A percentile compares a stretch with the other conserved stretches of the same genome.
Evolutionary conservation across 2,329 filamentous ascomycete species (phyloP).

Genomic region (Alternaria postmessia): DNA sequence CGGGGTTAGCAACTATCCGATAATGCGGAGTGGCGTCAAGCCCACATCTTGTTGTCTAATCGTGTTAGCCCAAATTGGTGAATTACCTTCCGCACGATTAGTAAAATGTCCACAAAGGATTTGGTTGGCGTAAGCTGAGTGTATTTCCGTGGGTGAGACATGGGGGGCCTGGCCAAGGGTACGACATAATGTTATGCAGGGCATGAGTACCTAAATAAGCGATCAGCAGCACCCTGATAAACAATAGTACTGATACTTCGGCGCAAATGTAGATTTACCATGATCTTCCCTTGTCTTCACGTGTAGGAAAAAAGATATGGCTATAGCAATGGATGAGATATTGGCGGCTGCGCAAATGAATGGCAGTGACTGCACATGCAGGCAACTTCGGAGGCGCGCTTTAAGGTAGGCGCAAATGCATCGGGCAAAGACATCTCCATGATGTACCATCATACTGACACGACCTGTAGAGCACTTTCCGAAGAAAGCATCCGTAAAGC

Average conservation of each 20-base stretch:
- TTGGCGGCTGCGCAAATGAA: background rate
- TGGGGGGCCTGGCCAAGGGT: background rate
- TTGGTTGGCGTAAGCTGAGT: background rate
- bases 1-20: too few species aligned
- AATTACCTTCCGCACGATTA: background rate
- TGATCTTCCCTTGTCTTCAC: background rate
- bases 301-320: background rate
- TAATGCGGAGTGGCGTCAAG: background rate
- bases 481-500: constrained; percentile 9
- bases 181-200: background rate
- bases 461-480: constrained; percentile 3
- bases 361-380: background rate
- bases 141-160: background rate
- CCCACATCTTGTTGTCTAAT: background rate
- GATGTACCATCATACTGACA: background rate
- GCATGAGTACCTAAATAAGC: constrained; percentile 14
- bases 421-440: background rate
- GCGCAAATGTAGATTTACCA: background rate
- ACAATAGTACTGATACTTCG: background rate
- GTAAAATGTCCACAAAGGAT: too few species aligned
- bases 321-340: background rate
- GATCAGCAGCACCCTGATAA: constrained; percentile 10
- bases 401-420: background rate
- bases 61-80: background rate
- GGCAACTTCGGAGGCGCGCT: background rate